These are phyloP conservation scores for Gyromitra esculenta DNA, from an alignment of 2,329 filamentous ascomycete genomes.

Conservation along the genomic window DNA sequence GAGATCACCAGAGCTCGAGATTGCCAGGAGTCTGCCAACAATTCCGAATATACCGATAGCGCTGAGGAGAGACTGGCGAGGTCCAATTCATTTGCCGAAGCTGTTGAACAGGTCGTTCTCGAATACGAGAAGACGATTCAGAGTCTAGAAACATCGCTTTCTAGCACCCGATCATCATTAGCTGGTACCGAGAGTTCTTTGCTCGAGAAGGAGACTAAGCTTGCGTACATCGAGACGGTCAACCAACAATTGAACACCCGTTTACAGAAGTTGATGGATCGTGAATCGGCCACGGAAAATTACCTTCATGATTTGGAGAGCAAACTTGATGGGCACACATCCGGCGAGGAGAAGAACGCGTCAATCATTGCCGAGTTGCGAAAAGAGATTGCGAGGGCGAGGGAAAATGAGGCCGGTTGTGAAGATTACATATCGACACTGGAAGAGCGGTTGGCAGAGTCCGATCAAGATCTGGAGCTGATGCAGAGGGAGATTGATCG, in stretches of 20 bases:
- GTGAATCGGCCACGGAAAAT: slow-evolving; percentile 88
- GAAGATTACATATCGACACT: slow-evolving; percentile 98
- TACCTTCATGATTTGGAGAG: slow-evolving; percentile 92
- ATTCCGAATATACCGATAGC: slow-evolving; percentile 73
- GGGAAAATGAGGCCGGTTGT: slow-evolving; percentile 87
- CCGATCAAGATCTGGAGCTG: slow-evolving; percentile 92
- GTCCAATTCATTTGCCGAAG: slow-evolving; percentile 94
- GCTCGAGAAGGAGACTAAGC: slow-evolving; percentile 91
- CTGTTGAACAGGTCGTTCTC: slow-evolving; percentile 92
- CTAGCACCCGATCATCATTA: slow-evolving; percentile 83
- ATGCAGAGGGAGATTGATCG: slow-evolving; percentile 98
- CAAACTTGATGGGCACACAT: slow-evolving; percentile 88
- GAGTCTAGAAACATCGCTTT: slow-evolving; percentile 87
- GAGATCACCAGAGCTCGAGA: slow-evolving; percentile 90
- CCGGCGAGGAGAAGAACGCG: slow-evolving; percentile 90
- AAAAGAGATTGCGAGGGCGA: slow-evolving; percentile 86
- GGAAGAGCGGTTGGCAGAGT: slow-evolving; percentile 92
- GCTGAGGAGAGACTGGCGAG: slow-evolving; percentile 89
- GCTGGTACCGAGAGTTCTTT: slow-evolving; percentile 85
- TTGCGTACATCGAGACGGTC: slow-evolving; percentile 90
- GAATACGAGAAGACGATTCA: slow-evolving; percentile 99
- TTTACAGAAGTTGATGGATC: slow-evolving; percentile 90
- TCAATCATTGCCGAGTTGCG: slow-evolving; percentile 85
- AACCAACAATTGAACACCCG: slow-evolving; percentile 88
- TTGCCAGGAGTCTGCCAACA: slow-evolving; percentile 72